Conservation (phyloP, 352 stramenopile species). For the Thraustochytrium striatum region DNA sequence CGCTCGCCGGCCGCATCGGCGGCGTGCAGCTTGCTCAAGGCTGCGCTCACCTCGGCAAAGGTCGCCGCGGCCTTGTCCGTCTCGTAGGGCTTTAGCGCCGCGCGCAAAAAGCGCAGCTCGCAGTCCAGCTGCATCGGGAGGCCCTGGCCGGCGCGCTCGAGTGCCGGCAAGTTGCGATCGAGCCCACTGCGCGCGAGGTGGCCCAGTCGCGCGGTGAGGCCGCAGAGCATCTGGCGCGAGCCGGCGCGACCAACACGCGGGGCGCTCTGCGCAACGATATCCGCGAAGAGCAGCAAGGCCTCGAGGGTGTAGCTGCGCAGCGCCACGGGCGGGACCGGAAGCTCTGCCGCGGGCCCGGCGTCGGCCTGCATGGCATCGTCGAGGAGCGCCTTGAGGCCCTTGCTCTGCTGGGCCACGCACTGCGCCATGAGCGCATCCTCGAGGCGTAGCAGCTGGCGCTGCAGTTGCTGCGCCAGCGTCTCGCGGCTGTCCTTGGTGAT, state of each 20-base stretch:
- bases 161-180: background rate
- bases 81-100: slow-evolving; percentile 7
- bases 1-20: background rate
- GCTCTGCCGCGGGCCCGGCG: slow-evolving; percentile 1
- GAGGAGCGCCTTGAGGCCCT: slow-evolving; percentile 20
- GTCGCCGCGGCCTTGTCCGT: slow-evolving; percentile 23
- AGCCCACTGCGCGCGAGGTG: slow-evolving; percentile 2
- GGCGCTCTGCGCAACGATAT: slow-evolving; percentile 32
- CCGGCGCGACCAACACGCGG: background rate
- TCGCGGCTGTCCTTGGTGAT: background rate
- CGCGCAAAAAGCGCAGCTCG: slow-evolving; percentile 17
- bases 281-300: background rate
- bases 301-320: slow-evolving; percentile 43
- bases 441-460: slow-evolving; percentile 20
- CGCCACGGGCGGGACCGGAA: slow-evolving; percentile 1
- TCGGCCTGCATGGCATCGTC: slow-evolving; percentile 4
- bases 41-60: background rate
- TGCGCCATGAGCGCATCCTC: slow-evolving; percentile 45
- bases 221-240: slow-evolving; percentile 29
- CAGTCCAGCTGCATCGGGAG: slow-evolving; percentile 15
- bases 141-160: background rate
- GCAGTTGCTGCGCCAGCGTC: background rate
- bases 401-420: slow-evolving; percentile 38
- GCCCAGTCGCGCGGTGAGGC: slow-evolving; percentile 35
- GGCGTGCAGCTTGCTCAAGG: background rate